Evolutionary conservation across 306 rosid genomes (phyloP).

Genomic region (Neltuma alba): DNA sequence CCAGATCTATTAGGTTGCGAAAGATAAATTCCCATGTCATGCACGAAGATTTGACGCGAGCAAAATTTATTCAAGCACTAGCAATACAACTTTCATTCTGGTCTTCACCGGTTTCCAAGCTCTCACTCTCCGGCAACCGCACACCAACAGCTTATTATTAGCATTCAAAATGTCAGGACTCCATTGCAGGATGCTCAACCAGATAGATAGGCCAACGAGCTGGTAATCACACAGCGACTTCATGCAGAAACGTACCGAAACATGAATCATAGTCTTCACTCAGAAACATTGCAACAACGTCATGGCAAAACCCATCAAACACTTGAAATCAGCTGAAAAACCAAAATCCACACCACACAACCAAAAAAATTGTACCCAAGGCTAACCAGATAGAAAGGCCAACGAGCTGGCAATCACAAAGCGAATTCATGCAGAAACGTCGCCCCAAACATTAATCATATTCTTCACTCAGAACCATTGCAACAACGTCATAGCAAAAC

Average conservation of each 20-base stretch:
- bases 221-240: neutral
- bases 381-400: neutral
- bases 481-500: constrained; percentile 12
- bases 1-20: constrained; percentile 33
- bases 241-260: neutral
- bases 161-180: constrained; percentile 13
- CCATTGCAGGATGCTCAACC: constrained; percentile 7
- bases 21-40: neutral
- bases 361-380: too few species aligned
- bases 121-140: constrained; percentile 2
- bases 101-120: neutral
- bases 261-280: neutral
- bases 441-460: neutral
- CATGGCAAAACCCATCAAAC: constrained; percentile 12
- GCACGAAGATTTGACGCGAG: constrained; percentile 7
- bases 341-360: too few species aligned
- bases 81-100: neutral
- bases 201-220: neutral
- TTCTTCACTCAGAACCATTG: neutral
- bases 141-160: constrained; percentile 16
- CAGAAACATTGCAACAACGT: neutral
- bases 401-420: neutral
- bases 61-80: constrained; percentile 13
- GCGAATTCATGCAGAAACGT: neutral
- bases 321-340: constrained; percentile 21